Percentiles rank a stretch among this genome's conserved stretches.
Conservation (phyloP, 1,284 basidiomycete genomes). For the Microbotryomycetes sp. region DNA sequence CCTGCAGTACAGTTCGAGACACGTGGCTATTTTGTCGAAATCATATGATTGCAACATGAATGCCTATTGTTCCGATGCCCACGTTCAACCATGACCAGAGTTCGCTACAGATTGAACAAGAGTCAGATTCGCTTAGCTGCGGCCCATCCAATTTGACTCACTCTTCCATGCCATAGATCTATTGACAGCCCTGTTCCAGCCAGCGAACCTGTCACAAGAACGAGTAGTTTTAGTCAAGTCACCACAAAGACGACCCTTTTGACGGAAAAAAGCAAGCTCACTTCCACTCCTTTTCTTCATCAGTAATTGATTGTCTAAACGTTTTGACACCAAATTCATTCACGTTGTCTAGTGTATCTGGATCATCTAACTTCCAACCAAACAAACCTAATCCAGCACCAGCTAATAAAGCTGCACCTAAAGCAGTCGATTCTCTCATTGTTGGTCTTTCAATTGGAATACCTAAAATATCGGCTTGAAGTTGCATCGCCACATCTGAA, state of each 20-base stretch:
- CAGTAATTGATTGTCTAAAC: constrained; percentile 60
- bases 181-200: constrained; percentile 80
- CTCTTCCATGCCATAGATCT: constrained; percentile 65
- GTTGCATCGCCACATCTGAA: constrained; percentile 70
- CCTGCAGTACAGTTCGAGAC: too few relatives aligned
- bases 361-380: constrained; percentile 86
- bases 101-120: constrained; percentile 17
- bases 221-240: neutral
- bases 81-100: constrained; percentile 25
- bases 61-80: neutral
- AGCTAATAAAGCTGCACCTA: constrained; percentile 94
- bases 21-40: too few relatives aligned
- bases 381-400: constrained; percentile 80
- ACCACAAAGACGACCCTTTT: neutral
- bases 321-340: constrained; percentile 73
- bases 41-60: too few relatives aligned
- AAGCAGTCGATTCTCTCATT: constrained; percentile 96
- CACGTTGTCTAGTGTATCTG: constrained; percentile 79
- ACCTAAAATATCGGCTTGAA: constrained; percentile 87
- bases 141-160: neutral
- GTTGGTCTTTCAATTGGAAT: constrained; percentile 85
- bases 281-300: constrained; percentile 50
- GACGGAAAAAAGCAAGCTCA: neutral
- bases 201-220: constrained; percentile 38
- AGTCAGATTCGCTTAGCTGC: too few relatives aligned